These are phyloP conservation scores for Xylariaceae sp. DNA, from an alignment of 2,329 filamentous ascomycete genomes.

Conservation along the genomic window DNA sequence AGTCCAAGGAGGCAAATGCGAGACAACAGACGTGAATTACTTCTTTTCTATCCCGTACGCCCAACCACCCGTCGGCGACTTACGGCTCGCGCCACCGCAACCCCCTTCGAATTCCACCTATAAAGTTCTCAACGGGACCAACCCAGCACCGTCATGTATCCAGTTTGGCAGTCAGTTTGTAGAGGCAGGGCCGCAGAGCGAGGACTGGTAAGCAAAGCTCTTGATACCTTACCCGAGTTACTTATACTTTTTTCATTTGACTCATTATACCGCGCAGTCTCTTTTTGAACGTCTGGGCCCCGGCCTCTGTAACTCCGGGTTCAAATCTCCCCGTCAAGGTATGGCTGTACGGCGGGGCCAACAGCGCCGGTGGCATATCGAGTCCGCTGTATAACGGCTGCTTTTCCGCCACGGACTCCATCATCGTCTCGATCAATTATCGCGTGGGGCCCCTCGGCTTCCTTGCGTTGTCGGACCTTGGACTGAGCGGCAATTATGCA, in stretches of 20 bases:
- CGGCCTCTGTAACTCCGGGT: slow-evolving; percentile 15
- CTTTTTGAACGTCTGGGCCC: slow-evolving; percentile 26
- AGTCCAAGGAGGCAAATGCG: slow-evolving; percentile 22
- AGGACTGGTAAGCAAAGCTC: slow-evolving; percentile 22
- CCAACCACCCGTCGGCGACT: slow-evolving; percentile 22
- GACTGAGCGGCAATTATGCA: slow-evolving; percentile 52
- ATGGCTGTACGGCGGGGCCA: slow-evolving; percentile 32
- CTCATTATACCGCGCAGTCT: slow-evolving; percentile 9
- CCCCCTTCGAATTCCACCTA: slow-evolving; percentile 5
- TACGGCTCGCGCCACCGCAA: slow-evolving; percentile 24
- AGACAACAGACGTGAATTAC: slow-evolving; percentile 17
- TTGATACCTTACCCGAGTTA: not conserved
- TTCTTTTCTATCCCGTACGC: slow-evolving; percentile 30
- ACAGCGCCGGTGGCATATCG: slow-evolving; percentile 28
- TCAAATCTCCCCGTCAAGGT: slow-evolving; percentile 32
- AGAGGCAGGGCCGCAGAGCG: slow-evolving; percentile 15
- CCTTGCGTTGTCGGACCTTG: slow-evolving; percentile 43
- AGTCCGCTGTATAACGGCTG: slow-evolving; percentile 32
- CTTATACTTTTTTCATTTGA: not conserved
- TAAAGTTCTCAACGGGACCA: slow-evolving; percentile 20
- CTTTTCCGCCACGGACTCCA: slow-evolving; percentile 27
- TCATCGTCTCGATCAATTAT: slow-evolving; percentile 40
- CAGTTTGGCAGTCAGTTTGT: slow-evolving; percentile 21
- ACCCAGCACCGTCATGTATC: slow-evolving; percentile 17
- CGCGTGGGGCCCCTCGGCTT: slow-evolving; percentile 53